Conservation (phyloP, 179 eudicot species). For the Carnegiea gigantea region DNA sequence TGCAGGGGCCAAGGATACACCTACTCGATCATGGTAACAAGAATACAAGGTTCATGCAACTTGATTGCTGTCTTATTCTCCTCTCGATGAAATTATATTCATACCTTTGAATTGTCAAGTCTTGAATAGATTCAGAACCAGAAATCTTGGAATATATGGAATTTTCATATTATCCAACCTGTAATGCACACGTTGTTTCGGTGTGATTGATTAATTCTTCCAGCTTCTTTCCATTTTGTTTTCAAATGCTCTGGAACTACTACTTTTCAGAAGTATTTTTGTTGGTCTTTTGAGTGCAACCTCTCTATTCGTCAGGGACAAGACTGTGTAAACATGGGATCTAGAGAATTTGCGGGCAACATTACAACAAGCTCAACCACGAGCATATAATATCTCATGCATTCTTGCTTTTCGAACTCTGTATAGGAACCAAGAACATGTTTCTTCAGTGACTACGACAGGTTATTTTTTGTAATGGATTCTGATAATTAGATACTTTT, state of each 20-base stretch:
- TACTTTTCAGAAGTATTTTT: background rate
- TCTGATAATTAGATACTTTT: background rate
- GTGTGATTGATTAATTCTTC: background rate
- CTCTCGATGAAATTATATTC: background rate
- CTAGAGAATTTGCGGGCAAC: background rate
- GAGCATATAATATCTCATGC: constrained; percentile 16
- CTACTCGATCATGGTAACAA: background rate
- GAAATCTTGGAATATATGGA: background rate
- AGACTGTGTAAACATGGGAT: background rate
- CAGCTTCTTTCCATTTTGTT: background rate
- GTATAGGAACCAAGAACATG: constrained; percentile 10
- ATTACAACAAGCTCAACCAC: background rate
- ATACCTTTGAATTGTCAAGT: background rate
- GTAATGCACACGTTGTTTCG: constrained; percentile 1
- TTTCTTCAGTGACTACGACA: constrained; percentile 1
- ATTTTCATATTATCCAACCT: background rate
- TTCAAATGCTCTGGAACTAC: background rate
- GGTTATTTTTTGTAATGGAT: background rate
- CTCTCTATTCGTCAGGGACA: background rate
- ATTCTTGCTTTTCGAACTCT: constrained; percentile 23
- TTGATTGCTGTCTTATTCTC: constrained; percentile 14
- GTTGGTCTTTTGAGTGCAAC: background rate
- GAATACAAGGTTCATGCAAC: constrained; percentile 10
- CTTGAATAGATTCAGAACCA: background rate
- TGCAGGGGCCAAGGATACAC: background rate